Evolutionary conservation across 1,139 yeast species (phyloP).

Genomic region (Waltiozyma solani): DNA sequence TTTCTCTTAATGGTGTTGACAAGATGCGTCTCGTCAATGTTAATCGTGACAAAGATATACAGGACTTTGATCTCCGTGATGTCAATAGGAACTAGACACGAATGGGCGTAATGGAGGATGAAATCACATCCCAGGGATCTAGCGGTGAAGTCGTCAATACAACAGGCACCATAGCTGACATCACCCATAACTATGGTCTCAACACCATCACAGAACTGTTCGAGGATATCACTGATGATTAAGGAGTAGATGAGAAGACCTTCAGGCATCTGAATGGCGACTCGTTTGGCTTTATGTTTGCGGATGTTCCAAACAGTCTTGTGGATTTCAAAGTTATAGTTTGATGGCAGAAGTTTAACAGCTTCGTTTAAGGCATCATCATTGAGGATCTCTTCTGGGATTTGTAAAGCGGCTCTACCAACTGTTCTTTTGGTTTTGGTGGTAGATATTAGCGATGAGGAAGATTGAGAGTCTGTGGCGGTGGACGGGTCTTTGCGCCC

Average conservation of each 20-base stretch:
- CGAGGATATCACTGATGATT: constrained; percentile 79
- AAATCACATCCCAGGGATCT: constrained; percentile 88
- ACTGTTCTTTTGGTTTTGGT: constrained; percentile 22
- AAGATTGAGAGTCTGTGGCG: constrained; percentile 16
- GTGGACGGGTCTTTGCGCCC: constrained; percentile 19
- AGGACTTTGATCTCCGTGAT: constrained; percentile 81
- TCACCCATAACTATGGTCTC: constrained; percentile 97
- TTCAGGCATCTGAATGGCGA: constrained; percentile 96
- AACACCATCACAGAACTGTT: constrained; percentile 70
- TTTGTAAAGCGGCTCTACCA: constrained; percentile 68
- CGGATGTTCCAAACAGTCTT: constrained; percentile 91
- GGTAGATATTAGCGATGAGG: constrained; percentile 21
- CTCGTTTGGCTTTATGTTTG: constrained; percentile 61
- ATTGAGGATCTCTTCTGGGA: constrained; percentile 79
- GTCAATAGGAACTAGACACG: constrained; percentile 93
- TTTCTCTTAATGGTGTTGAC: constrained; percentile 66
- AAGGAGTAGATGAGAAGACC: constrained; percentile 84
- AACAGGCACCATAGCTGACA: constrained; percentile 97
- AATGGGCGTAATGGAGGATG: constrained; percentile 94
- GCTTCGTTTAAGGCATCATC: constrained; percentile 79
- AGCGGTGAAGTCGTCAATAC: constrained; percentile 95
- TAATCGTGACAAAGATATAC: constrained; percentile 91
- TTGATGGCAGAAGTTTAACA: constrained; percentile 69
- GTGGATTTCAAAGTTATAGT: constrained; percentile 92
- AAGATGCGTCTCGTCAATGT: constrained; percentile 76